Conservation (phyloP, 2,329 filamentous ascomycete genomes). For the Chaetomium strumarium region DNA sequence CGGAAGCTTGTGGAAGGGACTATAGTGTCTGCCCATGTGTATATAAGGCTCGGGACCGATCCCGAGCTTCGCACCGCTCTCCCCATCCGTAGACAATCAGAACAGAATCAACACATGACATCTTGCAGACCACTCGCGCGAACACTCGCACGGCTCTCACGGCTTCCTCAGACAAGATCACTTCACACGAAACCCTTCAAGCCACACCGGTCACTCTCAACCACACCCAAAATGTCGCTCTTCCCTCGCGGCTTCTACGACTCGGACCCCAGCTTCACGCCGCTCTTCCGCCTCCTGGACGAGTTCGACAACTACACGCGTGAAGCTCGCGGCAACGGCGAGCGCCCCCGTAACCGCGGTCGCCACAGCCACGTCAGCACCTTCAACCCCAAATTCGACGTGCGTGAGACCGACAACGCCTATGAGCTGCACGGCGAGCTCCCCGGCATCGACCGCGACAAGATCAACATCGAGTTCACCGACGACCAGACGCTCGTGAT, state of each 20-base stretch:
- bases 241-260: conserved; percentile 49
- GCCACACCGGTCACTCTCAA: conserved; percentile 26
- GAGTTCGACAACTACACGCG: conserved; percentile 55
- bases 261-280: conserved; percentile 46
- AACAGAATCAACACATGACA: not conserved
- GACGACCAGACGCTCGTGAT: conserved; percentile 68
- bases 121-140: not conserved
- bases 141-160: not conserved
- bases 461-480: conserved; percentile 72
- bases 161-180: not conserved
- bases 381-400: conserved; percentile 74
- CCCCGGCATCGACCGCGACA: conserved; percentile 66
- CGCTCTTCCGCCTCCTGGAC: conserved; percentile 58
- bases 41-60: not conserved
- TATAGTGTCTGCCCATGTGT: not conserved
- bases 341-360: conserved; percentile 19
- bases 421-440: conserved; percentile 80
- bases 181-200: conserved; percentile 7
- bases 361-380: conserved; percentile 37
- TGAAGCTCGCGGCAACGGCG: conserved; percentile 26
- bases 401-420: conserved; percentile 60
- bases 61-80: not conserved
- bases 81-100: not conserved
- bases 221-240: conserved; percentile 50
- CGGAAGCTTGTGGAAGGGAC: conserved; percentile 10